phyloP scores from a whole-genome alignment of 2,329 filamentous ascomycete species.

The Colletotrichum navitas region DNA sequence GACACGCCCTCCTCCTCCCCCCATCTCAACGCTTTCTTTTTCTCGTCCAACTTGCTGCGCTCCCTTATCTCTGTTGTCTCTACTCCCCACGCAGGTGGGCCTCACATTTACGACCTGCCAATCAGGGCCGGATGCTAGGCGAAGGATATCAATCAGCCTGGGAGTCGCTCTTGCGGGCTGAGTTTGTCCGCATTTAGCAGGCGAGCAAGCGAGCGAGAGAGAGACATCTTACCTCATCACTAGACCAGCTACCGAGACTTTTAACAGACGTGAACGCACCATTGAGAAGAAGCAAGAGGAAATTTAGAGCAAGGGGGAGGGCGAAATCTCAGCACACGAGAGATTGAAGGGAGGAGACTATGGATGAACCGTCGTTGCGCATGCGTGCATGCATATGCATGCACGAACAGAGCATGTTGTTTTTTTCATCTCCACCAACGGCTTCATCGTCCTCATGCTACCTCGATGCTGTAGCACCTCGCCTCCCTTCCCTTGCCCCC shows the following conservation, averaged over 20 bases:
- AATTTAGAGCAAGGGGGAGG: not conserved
- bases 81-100: not conserved
- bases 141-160: not conserved
- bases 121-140: not conserved
- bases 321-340: not conserved
- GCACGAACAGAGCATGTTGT: not conserved
- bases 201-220: not conserved
- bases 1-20: not conserved
- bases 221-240: not conserved
- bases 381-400: slow-evolving; percentile 7
- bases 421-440: not conserved
- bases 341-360: slow-evolving; percentile 2
- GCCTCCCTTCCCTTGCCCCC: no score
- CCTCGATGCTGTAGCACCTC: slow-evolving; percentile 1
- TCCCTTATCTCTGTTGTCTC: slow-evolving; percentile 6
- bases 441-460: not conserved
- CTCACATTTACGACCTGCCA: not conserved
- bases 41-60: not conserved
- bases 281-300: not conserved
- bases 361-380: not conserved
- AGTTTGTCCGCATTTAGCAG: not conserved
- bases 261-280: not conserved
- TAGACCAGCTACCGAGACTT: not conserved
- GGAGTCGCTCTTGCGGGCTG: not conserved
- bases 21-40: slow-evolving; percentile 5